A percentile compares a stretch with the other conserved stretches of the same genome.
Conservation (phyloP, 208 protist species). For the Blastocrithidia nonstop region DNA sequence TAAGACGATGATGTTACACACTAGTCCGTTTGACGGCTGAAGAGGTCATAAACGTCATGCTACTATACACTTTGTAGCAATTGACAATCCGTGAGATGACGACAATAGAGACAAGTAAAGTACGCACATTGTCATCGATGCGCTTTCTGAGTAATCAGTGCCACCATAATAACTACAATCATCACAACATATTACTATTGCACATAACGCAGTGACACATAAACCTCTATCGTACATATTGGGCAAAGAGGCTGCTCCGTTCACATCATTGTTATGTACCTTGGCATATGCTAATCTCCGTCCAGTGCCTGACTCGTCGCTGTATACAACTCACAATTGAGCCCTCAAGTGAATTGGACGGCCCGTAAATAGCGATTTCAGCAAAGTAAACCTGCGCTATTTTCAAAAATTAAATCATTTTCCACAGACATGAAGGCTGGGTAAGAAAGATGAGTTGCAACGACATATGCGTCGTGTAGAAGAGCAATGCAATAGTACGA, state of each 20-base stretch:
- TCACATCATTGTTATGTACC: constrained; percentile 35
- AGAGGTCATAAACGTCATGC: no score
- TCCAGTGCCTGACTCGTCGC: constrained; percentile 9
- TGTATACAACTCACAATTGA: constrained; percentile 21
- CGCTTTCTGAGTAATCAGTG: not conserved
- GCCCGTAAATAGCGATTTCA: constrained; percentile 36
- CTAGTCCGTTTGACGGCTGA: constrained; percentile 49
- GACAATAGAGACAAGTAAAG: not conserved
- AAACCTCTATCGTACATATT: constrained; percentile 22
- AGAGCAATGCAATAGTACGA: not conserved
- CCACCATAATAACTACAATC: not conserved
- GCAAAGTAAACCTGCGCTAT: not conserved
- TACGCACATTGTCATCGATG: not conserved
- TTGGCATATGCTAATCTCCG: constrained; percentile 30
- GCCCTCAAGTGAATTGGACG: constrained; percentile 57
- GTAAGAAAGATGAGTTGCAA: constrained; percentile 70
- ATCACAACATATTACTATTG: not conserved
- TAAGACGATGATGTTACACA: constrained; percentile 10
- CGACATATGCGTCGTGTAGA: constrained; percentile 15
- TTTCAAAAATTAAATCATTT: constrained; percentile 86
- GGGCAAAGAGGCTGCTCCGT: constrained; percentile 19
- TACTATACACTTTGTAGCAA: constrained; percentile 21
- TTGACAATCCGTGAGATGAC: constrained; percentile 14
- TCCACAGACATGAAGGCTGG: constrained; percentile 63
- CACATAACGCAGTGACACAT: not conserved